Conservation (phyloP, 2,329 filamentous ascomycete genomes). For the Penicillium frequentans region DNA sequence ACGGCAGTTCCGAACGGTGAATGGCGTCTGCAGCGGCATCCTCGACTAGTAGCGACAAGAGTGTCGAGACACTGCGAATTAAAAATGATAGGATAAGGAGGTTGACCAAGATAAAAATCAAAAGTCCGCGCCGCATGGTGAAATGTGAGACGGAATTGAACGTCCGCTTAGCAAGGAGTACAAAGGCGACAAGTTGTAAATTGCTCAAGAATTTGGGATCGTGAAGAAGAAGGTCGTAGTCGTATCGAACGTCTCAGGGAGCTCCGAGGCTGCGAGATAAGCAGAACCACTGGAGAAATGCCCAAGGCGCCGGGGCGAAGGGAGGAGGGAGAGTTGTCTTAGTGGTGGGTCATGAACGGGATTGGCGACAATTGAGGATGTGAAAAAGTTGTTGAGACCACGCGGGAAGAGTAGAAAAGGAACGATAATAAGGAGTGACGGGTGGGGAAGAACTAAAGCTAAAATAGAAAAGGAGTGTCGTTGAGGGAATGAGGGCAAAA, state of each 20-base stretch:
- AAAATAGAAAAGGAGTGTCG: conserved; percentile 18
- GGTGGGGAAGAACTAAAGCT: conserved; percentile 20
- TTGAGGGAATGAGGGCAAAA: conserved; percentile 27
- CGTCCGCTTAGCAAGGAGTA: not conserved
- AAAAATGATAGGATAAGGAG: conserved; percentile 63
- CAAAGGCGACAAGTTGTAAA: not conserved
- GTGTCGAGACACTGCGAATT: conserved; percentile 67
- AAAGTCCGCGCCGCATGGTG: conserved; percentile 60
- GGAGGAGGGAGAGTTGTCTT: conserved; percentile 1
- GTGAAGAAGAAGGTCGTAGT: not conserved
- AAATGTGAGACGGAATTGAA: not conserved
- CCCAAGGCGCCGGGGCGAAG: not conserved
- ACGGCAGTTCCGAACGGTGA: conserved; percentile 63
- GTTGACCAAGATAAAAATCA: conserved; percentile 66
- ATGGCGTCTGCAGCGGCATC: conserved; percentile 68
- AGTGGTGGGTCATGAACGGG: conserved; percentile 1
- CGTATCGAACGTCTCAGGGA: not conserved
- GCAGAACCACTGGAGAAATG: not conserved
- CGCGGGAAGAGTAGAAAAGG: not conserved
- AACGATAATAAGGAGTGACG: conserved; percentile 24
- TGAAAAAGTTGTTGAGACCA: not conserved
- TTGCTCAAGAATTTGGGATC: not conserved
- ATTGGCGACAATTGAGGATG: not conserved
- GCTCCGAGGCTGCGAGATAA: not conserved
- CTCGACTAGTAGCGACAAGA: conserved; percentile 68